Evolutionary conservation across 345 rosid species (phyloP), one percentile per base, ranked within the genome.

Genomic region (Psidium friedrichsthalianum): DNA sequence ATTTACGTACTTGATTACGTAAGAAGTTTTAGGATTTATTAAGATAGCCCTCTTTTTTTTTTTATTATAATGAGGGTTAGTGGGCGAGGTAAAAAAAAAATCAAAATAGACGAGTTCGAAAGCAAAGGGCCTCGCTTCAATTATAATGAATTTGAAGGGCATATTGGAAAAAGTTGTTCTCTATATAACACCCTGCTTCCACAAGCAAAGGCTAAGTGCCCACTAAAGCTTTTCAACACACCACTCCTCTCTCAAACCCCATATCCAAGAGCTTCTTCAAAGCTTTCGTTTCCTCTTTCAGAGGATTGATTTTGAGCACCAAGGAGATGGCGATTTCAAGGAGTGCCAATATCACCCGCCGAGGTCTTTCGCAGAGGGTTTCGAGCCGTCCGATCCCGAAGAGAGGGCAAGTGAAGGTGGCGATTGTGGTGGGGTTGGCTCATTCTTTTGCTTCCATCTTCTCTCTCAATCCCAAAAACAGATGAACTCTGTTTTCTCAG

Each of bases 391-490:
- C 82, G 87, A 92, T 91, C 51, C 94, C 94, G 1, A 89, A 76
- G 86, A 88, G 95, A 83, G 95, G 94, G 24, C 89, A 89, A 82
- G 91, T 89, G 80, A 93, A 88, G 88, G 47, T 88, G 86, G 92
- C 86, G 14, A 90, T 92, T 8, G 84, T 92, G 74, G 53, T 90
- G 84, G 92, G 94, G 20, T n/a, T 93, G 84, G 95, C 90, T 11
- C 89, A 90, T 29, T 88, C 94, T 80, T 22, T 93, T 58, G 91
- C 91, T 80, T 90, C 91, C 18, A 86, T 93, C 16, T 90, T 92
- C 83, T 87, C 89, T 29, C 84, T 78, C 27, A 80, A 16, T 51
- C 42, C 29, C 9, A 81, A 52, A 40, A 84, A 13, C 24, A 40
- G 11, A 74, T 32, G 82, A 16, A 36, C 82, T 44, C 54, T 13